Base-by-base conservation (phyloP, 2,329 filamentous ascomycete species). In the Plenodomus lindquistii region DNA sequence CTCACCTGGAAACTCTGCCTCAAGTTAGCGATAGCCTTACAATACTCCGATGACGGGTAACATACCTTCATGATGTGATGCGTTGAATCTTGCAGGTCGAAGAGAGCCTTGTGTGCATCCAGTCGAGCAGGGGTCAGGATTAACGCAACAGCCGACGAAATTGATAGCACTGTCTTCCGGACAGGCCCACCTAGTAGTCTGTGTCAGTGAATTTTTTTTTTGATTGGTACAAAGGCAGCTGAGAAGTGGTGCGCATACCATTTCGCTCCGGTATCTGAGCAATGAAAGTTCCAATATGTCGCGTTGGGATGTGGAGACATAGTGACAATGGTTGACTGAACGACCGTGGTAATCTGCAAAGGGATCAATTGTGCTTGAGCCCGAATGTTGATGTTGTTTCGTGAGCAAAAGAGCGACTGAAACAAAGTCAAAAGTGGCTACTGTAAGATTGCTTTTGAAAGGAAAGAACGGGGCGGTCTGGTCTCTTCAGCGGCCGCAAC, bases 101-200 rank as follows among this genome's bases (percentile, higher is more conserved):
- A 77, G 48, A 46, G 68, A 62, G 10, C 62, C 67, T 47, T 61
- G 55, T 2, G 66, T 55, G 42, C 74, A 76, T 17, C 70, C 70
- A n/a, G 60, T 66, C 3, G 59, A 10, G 52, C 74, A 77, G 5
- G 73, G 70, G 31, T 75, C 63, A 4, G 50, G 45, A 9, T 51
- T 54, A 10, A 31, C 27, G 54, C 75, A 77, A 55, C 74, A 77
- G 5, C 75, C 75, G 18, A 77, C 63, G 38, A 77, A 77, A 4
- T 59, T 63, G 15, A 65, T 55, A 10, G 58, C 48, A 8, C 34
- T 40, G 15, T 15, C 11, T 31, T 31, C 27, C n/a, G 46, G 43
- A 35, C 65, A 68, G 5, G 62, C 59, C 47, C 63, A 63, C 62
- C 60, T 63, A 21, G 15, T n/a, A 15, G n/a, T n/a, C n/a, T 20